Evolutionary conservation across 2,329 filamentous ascomycete genomes (phyloP), one percentile per base, ranked within the genome.

Genomic region (Fusarium nygamai): DNA sequence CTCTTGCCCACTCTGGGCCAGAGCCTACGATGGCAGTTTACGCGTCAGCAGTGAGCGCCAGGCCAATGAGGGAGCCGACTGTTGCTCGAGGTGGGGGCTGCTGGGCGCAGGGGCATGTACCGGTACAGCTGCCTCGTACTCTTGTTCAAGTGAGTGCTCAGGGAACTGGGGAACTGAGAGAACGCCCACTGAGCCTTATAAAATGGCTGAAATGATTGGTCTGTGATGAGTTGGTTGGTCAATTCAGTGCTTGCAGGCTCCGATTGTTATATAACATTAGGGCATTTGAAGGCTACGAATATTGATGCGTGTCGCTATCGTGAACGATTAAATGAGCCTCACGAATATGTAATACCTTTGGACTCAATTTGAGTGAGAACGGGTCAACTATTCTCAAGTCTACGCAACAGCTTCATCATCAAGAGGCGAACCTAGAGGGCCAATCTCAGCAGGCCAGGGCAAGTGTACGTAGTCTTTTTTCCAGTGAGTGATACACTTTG

Each of bases 11-110:
- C 75, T 69, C 74, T 78, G 64, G 69, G 72, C 57, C 75, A 78
- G 73, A 71, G 73, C 74, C 74, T 76, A 71, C 72, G 75, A 79
- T 78, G 78, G 75, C 78, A 81, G 80, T 82, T 82, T 82, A 82
- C 81, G 81, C 81, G 81, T 83, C 81, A 83, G 81, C 81, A 77
- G 75, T 72, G 71, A 73, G 67, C 58, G 64, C 59, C 51, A 67
- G 65, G 51, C 81, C 81, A 82, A 82, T 82, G 69, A 80, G 34
- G 27, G 71, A 47, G 33, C 36, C 58, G 59, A 36, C 51, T 53
- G 60, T 41, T 38, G 64, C 58, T 61, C 43, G 39, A 64, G 69
- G 78, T 70, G 75, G 77, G 76, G 74, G 63, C 69, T 51, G 47
- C 71, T 78, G 74, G 75, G 76, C 71, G 77, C 78, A 78, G 71